These are phyloP conservation scores for Eremothecium sinecaudum DNA, from an alignment of 1,139 yeast genomes.

Conservation along the genomic window DNA sequence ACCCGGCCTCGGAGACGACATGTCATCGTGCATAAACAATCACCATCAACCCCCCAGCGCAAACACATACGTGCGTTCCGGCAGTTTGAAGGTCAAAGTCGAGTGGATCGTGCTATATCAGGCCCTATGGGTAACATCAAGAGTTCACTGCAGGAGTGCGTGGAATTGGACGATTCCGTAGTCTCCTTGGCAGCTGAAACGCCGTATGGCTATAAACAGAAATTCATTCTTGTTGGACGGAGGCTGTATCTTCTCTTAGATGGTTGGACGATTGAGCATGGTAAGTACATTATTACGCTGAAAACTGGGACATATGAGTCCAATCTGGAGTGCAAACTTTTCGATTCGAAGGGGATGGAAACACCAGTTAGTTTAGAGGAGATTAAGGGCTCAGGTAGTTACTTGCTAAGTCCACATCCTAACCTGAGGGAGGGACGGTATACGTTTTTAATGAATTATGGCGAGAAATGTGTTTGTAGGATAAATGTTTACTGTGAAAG, in stretches of 20 bases:
- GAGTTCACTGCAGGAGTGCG: constrained; percentile 4
- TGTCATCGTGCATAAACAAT: too few relatives aligned
- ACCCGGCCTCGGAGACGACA: too few relatives aligned
- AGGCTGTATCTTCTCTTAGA: constrained; percentile 1
- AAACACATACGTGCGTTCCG: too few relatives aligned
- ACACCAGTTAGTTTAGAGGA: constrained; percentile 1
- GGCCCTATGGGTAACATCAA: constrained; percentile 1
- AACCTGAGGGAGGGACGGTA: constrained; percentile 2
- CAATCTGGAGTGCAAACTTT: constrained; percentile 3
- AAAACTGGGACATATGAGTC: neutral
- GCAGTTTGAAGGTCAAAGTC: too few relatives aligned
- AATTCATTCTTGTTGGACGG: constrained; percentile 1
- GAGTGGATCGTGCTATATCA: too few relatives aligned
- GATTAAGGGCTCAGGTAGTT: constrained; percentile 1
- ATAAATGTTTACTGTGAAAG: constrained; percentile 1
- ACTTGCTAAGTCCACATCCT: neutral
- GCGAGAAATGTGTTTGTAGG: constrained; percentile 1
- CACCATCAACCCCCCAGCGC: too few relatives aligned
- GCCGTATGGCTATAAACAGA: constrained; percentile 1
- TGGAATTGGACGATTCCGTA: constrained; percentile 3
- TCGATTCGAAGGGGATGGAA: neutral
- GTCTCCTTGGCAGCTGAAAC: neutral
- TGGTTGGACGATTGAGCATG: neutral
- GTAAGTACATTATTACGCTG: constrained; percentile 2
- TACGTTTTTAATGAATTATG: constrained; percentile 1